Conservation (phyloP, 306 rosid species). For the Fragaria nilgerrensis region DNA sequence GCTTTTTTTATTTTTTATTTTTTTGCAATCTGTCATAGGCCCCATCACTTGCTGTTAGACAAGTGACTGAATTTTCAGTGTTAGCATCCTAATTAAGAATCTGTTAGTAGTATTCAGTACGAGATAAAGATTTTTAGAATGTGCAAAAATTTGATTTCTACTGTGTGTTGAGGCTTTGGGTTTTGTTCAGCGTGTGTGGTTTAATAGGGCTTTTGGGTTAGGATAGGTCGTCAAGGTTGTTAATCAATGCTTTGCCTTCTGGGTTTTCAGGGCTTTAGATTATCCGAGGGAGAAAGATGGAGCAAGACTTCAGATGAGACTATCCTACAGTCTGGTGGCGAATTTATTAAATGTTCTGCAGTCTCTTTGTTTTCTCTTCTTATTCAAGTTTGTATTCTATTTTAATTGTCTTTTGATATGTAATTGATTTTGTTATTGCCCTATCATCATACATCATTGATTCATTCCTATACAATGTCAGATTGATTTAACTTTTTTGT, state of each 20-base stretch:
- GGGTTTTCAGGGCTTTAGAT: slow-evolving; percentile 53
- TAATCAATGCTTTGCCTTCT: slow-evolving; percentile 14
- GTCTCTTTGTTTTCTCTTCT: too few relatives aligned
- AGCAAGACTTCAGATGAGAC: slow-evolving; percentile 68
- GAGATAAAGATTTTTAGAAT: not conserved
- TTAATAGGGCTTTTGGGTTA: not conserved
- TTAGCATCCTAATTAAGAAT: not conserved
- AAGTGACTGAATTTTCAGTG: not conserved
- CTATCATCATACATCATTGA: too few relatives aligned
- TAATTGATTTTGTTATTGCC: too few relatives aligned
- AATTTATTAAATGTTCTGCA: too few relatives aligned
- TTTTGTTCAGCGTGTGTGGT: not conserved
- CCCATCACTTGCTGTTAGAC: not conserved
- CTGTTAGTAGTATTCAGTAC: not conserved
- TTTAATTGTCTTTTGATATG: too few relatives aligned
- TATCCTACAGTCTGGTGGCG: too few relatives aligned
- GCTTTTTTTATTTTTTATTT: too few relatives aligned
- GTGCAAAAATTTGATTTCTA: not conserved
- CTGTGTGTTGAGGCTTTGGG: not conserved
- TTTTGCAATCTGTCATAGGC: not conserved
- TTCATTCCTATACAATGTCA: too few relatives aligned
- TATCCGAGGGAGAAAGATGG: slow-evolving; percentile 86
- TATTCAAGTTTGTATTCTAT: too few relatives aligned
- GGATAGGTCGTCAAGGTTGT: slow-evolving; percentile 16
- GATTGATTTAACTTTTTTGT: too few relatives aligned